Evolutionary conservation across 2,329 filamentous ascomycete genomes (phyloP), one percentile per base, ranked within the genome.

Genomic region (Cytospora piceicola): DNA sequence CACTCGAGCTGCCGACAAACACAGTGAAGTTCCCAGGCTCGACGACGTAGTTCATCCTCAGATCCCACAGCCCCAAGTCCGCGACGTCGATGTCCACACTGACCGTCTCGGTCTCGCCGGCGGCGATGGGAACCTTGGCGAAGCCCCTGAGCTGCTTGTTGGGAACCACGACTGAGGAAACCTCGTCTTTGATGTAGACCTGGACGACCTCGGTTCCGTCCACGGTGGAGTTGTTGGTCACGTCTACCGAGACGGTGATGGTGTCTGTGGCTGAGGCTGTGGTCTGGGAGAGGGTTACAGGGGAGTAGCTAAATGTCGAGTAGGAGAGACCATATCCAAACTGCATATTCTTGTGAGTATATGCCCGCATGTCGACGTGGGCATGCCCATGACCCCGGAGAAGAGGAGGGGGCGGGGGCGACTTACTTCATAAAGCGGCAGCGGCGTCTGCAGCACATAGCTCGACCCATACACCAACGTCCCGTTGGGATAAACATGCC

Each of bases 321-420:
- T 91, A 91, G 27, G 85, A 88, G 53, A 85, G 80, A 7, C 88
- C 89, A 71, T 89, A 88, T 3, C 89, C 89, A 71, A 91, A 91
- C 67, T 83, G 78, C 52, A 12, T 12, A 15, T 17, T 52, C 55
- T 4, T 1, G 15, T 58, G n/a, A 61, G 34, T 1, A 6, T 3
- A 20, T 42, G 15, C 36, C 17, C 39, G 17, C 39, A 42, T 20
- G 39, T 20, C 15, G 39, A 20, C 2, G 5, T 5, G 5, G 39
- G 1, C 7, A 42, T 30, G 42, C 6, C 32, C 27, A 17, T 34
- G 24, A 2, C 27, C 2, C 7, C n/a, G 22, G 27, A 20, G 9
- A 42, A 32, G 20, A 30, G 58, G 24, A n/a, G 2, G 6, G 20
- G 1, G 53, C 2, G 11, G 9, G 11, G 51, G 52, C 17, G 22